These are phyloP conservation scores for Mucor ambiguus DNA, from an alignment of 371 early-diverging fungal genomes.

Conservation along the genomic window DNA sequence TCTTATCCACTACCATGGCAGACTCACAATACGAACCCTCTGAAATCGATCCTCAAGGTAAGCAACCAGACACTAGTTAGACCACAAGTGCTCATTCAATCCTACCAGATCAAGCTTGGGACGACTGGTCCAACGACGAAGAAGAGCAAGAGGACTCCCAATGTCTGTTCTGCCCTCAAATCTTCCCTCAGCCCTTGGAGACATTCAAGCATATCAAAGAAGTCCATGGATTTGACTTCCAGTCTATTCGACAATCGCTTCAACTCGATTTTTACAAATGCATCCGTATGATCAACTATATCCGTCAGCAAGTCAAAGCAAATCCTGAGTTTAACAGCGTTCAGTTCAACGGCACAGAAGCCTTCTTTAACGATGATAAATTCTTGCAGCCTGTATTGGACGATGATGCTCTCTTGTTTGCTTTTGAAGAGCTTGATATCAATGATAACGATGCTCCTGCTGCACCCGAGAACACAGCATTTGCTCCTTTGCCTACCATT, in stretches of 20 bases:
- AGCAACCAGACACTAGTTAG: background rate
- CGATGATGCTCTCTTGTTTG: conserved; percentile 78
- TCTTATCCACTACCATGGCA: background rate
- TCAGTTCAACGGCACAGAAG: conserved; percentile 50
- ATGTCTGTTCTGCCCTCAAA: conserved; percentile 74
- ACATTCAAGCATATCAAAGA: conserved; percentile 69
- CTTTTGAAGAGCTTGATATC: conserved; percentile 62
- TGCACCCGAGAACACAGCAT: conserved; percentile 5
- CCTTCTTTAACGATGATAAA: conserved; percentile 70
- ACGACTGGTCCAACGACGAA: conserved; percentile 84
- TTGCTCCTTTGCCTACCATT: conserved; percentile 11
- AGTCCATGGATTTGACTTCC: conserved; percentile 74
- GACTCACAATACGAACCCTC: conserved; percentile 43
- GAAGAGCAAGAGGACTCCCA: conserved; percentile 55
- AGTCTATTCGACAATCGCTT: conserved; percentile 49
- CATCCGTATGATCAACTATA: conserved; percentile 86
- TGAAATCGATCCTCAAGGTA: conserved; percentile 46
- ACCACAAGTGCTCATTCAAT: background rate
- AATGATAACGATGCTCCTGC: conserved; percentile 14
- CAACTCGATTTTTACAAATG: conserved; percentile 84
- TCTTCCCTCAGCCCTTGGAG: conserved; percentile 48
- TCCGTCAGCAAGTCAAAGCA: conserved; percentile 57
- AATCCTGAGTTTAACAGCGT: background rate
- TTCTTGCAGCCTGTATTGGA: conserved; percentile 78
- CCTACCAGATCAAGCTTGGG: conserved; percentile 53